Base-by-base conservation (phyloP, 2,329 filamentous ascomycete species). In the Herpotrichia juniperi region DNA sequence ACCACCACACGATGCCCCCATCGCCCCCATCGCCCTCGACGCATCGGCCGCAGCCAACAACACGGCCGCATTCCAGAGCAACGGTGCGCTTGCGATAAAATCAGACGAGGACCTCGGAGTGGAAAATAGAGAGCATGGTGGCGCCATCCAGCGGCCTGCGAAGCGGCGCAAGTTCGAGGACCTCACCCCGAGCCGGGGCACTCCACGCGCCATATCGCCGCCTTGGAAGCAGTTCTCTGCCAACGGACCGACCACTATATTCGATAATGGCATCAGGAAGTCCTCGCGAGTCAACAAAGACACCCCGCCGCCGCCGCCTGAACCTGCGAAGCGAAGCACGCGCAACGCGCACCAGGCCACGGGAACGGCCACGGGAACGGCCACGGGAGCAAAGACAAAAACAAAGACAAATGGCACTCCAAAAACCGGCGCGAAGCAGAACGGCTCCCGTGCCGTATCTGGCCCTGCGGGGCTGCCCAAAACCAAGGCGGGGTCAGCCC, bases 201-300 rank as follows among this genome's bases (percentile, higher is more conserved):
- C 64, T 11, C 71, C 78, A 56, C 74, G 79, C 76, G 77, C 79
- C 47, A 81, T 83, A 54, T 97, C 93, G 57, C 94, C 94, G 59
- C 94, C 94, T 19, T 99, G 94, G 94, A 97, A 94, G 78, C 90
- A 86, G 67, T 83, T 90, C 57, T 83, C 83, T 53, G 91, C 89
- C 34, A 90, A 96, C 24, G 94, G 94, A 0, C 94, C 94, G 19
- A 94, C 93, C 3, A 89, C 90, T 0, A 93, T 96, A 70, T 83
- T 89, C 40, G 80, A 84, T 69, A 81, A 84, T 68, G 85, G 85
- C 32, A 80, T 80, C 59, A 78, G 85, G 53, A 85, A 83, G 71
- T 87, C 85, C 39, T 82, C 83, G 43, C 78, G 85, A 61, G 82
- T 83, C 47, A 83, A 81, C 62, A 63, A 57, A 40, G 68, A 72